These are phyloP conservation scores for Solanum sparsipilum DNA, from an alignment of 257 asterid genomes.

Conservation along the genomic window DNA sequence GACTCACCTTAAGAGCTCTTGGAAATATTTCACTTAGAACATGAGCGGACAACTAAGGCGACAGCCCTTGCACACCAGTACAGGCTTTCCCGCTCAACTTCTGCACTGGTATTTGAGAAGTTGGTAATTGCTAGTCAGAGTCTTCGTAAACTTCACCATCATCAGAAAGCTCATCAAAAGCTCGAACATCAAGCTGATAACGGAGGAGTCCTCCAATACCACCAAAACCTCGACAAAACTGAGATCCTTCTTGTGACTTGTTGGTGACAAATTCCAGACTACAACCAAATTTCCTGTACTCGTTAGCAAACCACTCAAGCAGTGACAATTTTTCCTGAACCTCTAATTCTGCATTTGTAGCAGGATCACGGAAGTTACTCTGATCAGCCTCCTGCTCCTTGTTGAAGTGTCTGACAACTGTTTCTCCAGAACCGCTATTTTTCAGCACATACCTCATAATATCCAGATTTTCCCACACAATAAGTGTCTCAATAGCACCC, in stretches of 20 bases:
- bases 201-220: conserved; percentile 12
- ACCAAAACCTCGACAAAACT: conserved; percentile 12
- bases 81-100: background rate
- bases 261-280: conserved; percentile 4
- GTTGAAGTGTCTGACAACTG: background rate
- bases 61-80: conserved; percentile 6
- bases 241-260: conserved; percentile 12
- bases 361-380: conserved; percentile 3
- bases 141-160: conserved; percentile 4
- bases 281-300: conserved; percentile 7
- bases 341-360: conserved; percentile 9
- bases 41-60: background rate
- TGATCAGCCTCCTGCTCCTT: conserved; percentile 9
- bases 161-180: conserved; percentile 9
- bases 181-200: conserved; percentile 12
- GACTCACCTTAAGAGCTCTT: background rate
- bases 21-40: background rate
- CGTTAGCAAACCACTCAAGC: conserved; percentile 12
- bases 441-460: conserved; percentile 3
- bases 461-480: conserved; percentile 13
- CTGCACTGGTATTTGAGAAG: background rate
- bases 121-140: conserved; percentile 9
- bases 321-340: conserved; percentile 4
- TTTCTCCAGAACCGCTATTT: conserved; percentile 1
- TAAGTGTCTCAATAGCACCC: conserved; percentile 12